Evolutionary conservation across 2,329 filamentous ascomycete genomes (phyloP), one percentile per base, ranked within the genome.

Genomic region (Chaetomium sp.): DNA sequence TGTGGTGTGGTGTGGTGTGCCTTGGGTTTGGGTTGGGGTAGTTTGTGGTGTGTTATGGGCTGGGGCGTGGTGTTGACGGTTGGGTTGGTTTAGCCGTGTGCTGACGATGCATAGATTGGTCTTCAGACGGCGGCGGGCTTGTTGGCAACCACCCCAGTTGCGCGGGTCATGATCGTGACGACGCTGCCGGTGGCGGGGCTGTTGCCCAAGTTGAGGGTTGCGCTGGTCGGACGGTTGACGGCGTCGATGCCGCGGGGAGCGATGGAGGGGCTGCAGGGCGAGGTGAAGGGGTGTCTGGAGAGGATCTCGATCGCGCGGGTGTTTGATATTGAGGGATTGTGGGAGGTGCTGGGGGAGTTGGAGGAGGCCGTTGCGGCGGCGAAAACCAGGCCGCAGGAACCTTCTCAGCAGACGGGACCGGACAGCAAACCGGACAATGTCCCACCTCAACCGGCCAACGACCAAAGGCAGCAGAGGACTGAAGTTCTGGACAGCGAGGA

Each of bases 291-390:
- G 2, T 78, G 77, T 63, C 74, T 89, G 3, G 81, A 83, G 54
- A 77, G 77, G 54, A 80, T 87, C 4, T 79, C 81, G 35, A 77
- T 88, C 31, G 83, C 83, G 27, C 78, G 83, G 27, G 80, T 88
- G 0, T 88, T 88, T 68, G 85, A 87, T 65, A 69, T 86, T 12
- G 80, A 86, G 54, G 86, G 86, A 0, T 69, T 88, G 21, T 82
- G 79, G 79, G 84, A 88, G 71, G 84, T 84, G 0, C 69, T 88
- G 38, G 74, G 72, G 1, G 86, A 88, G 69, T 68, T 86, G 42
- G 78, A 81, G 13, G 60, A 62, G 4, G 38, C 27, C 29, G 65
- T 12, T 1, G 3, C 57, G 19, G 31, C 45, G 25, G n/a, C 27
- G 29, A 51, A 27, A 1, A 33, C 4, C 5, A 23, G 21, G 23